Evolutionary conservation across 2,329 filamentous ascomycete species (phyloP).

Genomic region (Blastomyces silverae): DNA sequence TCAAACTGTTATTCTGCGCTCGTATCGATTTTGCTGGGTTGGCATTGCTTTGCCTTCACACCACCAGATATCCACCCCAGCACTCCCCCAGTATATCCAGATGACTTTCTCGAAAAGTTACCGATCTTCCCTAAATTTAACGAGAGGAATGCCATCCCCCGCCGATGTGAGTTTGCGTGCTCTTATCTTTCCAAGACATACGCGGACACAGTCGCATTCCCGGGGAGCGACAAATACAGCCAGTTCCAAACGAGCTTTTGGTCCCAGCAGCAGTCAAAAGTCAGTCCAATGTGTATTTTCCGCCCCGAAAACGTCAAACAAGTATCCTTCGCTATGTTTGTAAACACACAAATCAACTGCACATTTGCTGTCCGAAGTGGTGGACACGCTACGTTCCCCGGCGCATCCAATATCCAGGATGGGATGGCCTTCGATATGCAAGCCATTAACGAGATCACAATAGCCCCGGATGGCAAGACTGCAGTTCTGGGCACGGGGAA

Average conservation of each 20-base stretch:
- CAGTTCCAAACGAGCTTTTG: conserved; percentile 26
- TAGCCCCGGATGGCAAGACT: conserved; percentile 27
- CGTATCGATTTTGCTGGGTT: background rate
- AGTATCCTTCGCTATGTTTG: conserved; percentile 30
- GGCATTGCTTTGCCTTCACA: background rate
- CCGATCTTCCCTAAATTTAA: background rate
- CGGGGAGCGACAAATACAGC: conserved; percentile 15
- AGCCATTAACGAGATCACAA: conserved; percentile 27
- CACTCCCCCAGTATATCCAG: background rate
- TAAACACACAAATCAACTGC: conserved; percentile 31
- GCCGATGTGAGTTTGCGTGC: background rate
- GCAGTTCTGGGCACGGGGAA: conserved; percentile 32
- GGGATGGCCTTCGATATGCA: conserved; percentile 34
- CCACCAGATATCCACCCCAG: background rate
- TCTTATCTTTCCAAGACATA: conserved; percentile 6
- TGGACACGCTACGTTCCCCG: conserved; percentile 53
- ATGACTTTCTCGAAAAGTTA: background rate
- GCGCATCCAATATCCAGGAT: conserved; percentile 46
- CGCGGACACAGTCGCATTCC: background rate
- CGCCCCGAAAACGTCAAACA: conserved; percentile 25
- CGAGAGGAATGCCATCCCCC: background rate
- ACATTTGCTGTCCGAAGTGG: conserved; percentile 52
- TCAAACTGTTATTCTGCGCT: background rate
- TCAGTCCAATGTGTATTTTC: conserved; percentile 33
- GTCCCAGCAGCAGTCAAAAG: conserved; percentile 34